phyloP scores from a whole-genome alignment of 495 filamentous ascomycete genomes.

The Neurospora tetrasperma region DNA sequence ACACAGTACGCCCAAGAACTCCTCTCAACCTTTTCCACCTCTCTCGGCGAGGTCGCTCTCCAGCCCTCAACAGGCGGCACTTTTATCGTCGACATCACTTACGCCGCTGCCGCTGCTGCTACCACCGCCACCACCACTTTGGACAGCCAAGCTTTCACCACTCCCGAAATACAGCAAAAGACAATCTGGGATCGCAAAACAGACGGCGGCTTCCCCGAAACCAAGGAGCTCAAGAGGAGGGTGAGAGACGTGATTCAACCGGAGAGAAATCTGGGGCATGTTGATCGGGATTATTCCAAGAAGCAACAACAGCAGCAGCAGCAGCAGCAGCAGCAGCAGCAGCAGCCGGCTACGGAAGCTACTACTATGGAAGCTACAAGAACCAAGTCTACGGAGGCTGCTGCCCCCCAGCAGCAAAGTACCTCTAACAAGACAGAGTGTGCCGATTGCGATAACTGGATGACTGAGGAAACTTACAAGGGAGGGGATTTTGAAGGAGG shows the following conservation, averaged over 20 bases:
- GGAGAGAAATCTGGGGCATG: constrained; percentile 67
- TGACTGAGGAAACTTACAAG: background rate
- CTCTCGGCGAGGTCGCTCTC: constrained; percentile 84
- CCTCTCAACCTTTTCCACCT: constrained; percentile 83
- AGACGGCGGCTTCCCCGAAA: constrained; percentile 87
- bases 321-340: too few species aligned
- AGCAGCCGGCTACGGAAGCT: background rate
- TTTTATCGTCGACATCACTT: constrained; percentile 61
- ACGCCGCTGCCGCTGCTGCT: background rate
- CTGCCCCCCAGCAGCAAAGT: background rate
- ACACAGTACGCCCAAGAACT: constrained; percentile 91
- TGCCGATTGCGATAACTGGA: background rate
- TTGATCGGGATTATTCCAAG: constrained; percentile 43
- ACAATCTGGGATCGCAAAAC: constrained; percentile 81
- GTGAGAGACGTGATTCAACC: constrained; percentile 80
- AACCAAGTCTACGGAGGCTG: background rate
- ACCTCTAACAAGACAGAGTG: background rate
- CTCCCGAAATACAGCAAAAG: constrained; percentile 12
- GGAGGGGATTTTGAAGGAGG: background rate
- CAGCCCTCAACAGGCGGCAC: constrained; percentile 75
- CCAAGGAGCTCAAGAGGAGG: constrained; percentile 80
- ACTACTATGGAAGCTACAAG: background rate
- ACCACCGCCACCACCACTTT: constrained; percentile 15
- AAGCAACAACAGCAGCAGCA: background rate
- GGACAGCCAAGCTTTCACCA: background rate